phyloP scores from a whole-genome alignment of 495 filamentous ascomycete species.

The Elasticomyces elasticus region DNA sequence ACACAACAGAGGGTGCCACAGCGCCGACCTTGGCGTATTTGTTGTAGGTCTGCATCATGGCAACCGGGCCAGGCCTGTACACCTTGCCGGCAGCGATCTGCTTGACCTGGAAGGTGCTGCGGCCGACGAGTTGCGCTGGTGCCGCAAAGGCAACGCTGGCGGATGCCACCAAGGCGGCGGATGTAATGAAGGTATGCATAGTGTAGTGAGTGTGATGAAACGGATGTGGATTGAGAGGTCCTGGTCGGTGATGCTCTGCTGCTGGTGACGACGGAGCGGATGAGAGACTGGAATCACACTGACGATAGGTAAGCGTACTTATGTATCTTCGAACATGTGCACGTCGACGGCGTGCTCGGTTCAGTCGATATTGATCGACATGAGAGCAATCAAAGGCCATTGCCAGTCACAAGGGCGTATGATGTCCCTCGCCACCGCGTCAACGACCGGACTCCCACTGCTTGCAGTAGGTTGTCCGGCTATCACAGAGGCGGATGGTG shows the following conservation, averaged over 20 bases:
- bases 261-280: neutral
- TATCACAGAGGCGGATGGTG: neutral
- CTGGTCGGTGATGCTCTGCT: neutral
- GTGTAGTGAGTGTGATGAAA: neutral
- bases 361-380: neutral
- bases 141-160: slow-evolving; percentile 16
- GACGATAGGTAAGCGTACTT: neutral
- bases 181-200: slow-evolving; percentile 17
- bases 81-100: slow-evolving; percentile 22
- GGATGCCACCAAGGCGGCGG: slow-evolving; percentile 18
- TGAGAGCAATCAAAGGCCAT: slow-evolving; percentile 9
- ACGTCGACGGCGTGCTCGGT: neutral
- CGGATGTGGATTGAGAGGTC: neutral
- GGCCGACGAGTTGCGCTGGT: slow-evolving; percentile 7
- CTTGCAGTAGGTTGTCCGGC: neutral
- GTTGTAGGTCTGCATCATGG: slow-evolving; percentile 21
- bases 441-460: neutral
- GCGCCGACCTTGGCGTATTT: slow-evolving; percentile 21
- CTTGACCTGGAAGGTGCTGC: slow-evolving; percentile 18
- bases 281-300: neutral
- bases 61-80: slow-evolving; percentile 12
- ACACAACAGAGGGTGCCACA: slow-evolving; percentile 11
- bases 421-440: neutral
- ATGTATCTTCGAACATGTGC: neutral
- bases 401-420: slow-evolving; percentile 2